A percentile compares a stretch with the other conserved stretches of the same genome.
Evolutionary conservation across 2,329 filamentous ascomycete species (phyloP).

Genomic region (Simplicillium sp.): DNA sequence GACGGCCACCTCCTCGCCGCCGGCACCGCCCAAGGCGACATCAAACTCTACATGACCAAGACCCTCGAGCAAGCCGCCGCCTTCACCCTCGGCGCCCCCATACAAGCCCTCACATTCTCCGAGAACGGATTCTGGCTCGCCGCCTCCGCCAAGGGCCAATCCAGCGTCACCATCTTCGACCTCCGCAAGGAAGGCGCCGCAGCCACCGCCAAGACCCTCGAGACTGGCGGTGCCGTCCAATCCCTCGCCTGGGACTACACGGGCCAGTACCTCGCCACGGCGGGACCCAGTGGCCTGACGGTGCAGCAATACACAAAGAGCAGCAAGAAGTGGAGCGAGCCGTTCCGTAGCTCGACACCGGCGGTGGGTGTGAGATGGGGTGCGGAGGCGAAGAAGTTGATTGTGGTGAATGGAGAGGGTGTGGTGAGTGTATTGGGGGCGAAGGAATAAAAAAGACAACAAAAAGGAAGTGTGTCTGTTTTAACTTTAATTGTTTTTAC

Average conservation of each 20-base stretch:
- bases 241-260: conserved; percentile 87
- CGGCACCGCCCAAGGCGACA: conserved; percentile 68
- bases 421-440: conserved; percentile 60
- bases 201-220: conserved; percentile 72
- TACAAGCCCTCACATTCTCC: conserved; percentile 75
- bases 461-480: background rate
- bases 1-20: conserved; percentile 91
- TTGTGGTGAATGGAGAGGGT: conserved; percentile 67
- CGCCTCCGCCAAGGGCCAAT: conserved; percentile 67
- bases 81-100: conserved; percentile 59
- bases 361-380: conserved; percentile 74
- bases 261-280: conserved; percentile 81
- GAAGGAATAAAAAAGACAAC: conserved; percentile 28
- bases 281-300: conserved; percentile 68
- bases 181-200: conserved; percentile 83
- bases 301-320: conserved; percentile 87
- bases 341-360: conserved; percentile 64
- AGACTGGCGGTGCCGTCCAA: conserved; percentile 70
- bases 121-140: conserved; percentile 98
- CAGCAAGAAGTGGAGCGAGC: conserved; percentile 82
- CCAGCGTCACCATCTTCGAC: conserved; percentile 79
- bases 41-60: conserved; percentile 85
- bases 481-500: background rate
- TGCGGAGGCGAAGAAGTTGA: conserved; percentile 59
- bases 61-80: conserved; percentile 66